Evolutionary conservation across 2,329 filamentous ascomycete genomes (phyloP).

Genomic region (Trichophyton verrucosum): DNA sequence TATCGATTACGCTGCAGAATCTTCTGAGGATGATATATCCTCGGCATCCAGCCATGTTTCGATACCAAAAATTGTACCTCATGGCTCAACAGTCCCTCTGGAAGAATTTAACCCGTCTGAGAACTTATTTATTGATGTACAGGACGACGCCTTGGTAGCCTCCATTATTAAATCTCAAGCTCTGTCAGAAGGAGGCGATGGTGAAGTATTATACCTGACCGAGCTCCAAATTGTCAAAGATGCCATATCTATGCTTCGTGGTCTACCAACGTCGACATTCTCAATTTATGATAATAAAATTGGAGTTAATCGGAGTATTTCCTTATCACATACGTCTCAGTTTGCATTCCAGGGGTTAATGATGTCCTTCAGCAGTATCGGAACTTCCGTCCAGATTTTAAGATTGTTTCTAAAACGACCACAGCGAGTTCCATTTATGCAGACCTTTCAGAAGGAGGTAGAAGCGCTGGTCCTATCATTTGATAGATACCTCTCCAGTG

Average conservation of each 20-base stretch:
- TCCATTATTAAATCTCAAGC: constrained; percentile 27
- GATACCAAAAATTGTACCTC: constrained; percentile 19
- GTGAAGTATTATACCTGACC: constrained; percentile 37
- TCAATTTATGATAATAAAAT: constrained; percentile 24
- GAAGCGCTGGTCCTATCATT: constrained; percentile 46
- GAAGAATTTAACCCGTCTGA: constrained; percentile 26
- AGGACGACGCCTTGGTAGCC: constrained; percentile 25
- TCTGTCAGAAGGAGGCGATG: constrained; percentile 11
- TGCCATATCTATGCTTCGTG: constrained; percentile 71
- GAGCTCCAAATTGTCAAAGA: constrained; percentile 68
- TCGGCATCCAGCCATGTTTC: constrained; percentile 24
- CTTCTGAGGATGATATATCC: constrained; percentile 29
- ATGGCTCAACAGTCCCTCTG: constrained; percentile 18
- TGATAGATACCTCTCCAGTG: constrained; percentile 44
- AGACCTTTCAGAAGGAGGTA: constrained; percentile 58
- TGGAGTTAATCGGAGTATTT: constrained; percentile 29
- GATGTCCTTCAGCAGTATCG: constrained; percentile 37
- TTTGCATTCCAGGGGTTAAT: constrained; percentile 23
- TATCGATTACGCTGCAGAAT: constrained; percentile 28
- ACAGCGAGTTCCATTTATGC: constrained; percentile 48
- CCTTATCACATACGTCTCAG: constrained; percentile 23
- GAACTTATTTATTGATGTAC: constrained; percentile 21
- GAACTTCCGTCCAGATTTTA: constrained; percentile 36
- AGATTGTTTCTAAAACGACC: constrained; percentile 36
- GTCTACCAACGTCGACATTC: constrained; percentile 64